Evolutionary conservation across 1,139 yeast species (phyloP).

Genomic region (Debaryomyces udenii): DNA sequence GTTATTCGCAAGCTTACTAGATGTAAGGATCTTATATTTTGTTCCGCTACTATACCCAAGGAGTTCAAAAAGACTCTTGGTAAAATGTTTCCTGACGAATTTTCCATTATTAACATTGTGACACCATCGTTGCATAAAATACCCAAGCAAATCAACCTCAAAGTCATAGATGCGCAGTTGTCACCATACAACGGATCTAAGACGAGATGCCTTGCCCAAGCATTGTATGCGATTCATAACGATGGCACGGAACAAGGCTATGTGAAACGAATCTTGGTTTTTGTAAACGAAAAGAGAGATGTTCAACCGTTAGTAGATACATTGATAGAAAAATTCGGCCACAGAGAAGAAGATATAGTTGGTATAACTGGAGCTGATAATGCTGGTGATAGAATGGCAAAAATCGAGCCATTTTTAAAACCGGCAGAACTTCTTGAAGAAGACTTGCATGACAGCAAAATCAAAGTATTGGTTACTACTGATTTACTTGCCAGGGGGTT

Average conservation of each 20-base stretch:
- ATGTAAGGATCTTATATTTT: slow-evolving; percentile 67
- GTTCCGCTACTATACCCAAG: slow-evolving; percentile 89
- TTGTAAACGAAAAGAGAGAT: slow-evolving; percentile 75
- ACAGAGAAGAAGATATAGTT: slow-evolving; percentile 46
- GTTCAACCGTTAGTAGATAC: slow-evolving; percentile 61
- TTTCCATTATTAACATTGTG: slow-evolving; percentile 57
- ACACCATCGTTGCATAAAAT: slow-evolving; percentile 84
- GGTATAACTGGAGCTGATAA: slow-evolving; percentile 70
- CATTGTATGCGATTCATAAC: slow-evolving; percentile 78
- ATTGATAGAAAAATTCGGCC: slow-evolving; percentile 56
- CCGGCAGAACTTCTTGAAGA: slow-evolving; percentile 52
- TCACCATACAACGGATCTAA: slow-evolving; percentile 85
- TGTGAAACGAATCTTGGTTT: slow-evolving; percentile 82
- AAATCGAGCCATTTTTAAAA: slow-evolving; percentile 62
- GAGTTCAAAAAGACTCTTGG: slow-evolving; percentile 68
- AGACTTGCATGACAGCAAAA: slow-evolving; percentile 30
- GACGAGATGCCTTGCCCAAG: slow-evolving; percentile 82
- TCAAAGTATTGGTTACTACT: slow-evolving; percentile 80
- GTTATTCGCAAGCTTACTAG: slow-evolving; percentile 57
- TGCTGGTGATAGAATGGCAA: slow-evolving; percentile 56
- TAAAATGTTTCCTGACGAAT: slow-evolving; percentile 63
- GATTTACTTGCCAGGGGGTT: slow-evolving; percentile 90
- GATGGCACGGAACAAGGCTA: slow-evolving; percentile 81
- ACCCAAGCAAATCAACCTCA: slow-evolving; percentile 72
- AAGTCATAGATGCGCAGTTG: slow-evolving; percentile 72